Base-by-base conservation (phyloP, 1,284 basidiomycete species). In the Boletus smithii region DNA sequence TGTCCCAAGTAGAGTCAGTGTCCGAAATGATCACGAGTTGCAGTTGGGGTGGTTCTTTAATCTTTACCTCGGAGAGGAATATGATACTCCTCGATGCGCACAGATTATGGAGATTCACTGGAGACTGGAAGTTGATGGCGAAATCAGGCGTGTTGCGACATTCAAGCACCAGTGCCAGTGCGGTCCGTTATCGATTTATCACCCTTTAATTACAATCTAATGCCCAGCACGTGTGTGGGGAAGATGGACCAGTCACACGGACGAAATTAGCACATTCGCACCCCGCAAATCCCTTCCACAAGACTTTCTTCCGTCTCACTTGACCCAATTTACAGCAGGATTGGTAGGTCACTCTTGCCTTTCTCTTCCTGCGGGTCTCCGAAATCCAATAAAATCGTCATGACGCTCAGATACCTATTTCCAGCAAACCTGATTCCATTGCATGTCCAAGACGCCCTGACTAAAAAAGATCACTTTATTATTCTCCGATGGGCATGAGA, bases 311-410 rank as follows among this genome's bases (percentile, higher is more conserved):
- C 22, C 14, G 20, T n/a, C 24, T 20, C 23, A 30, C 11, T 52
- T 29, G 22, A 18, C 23, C 37, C 5, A 7, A 14, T 18, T 13
- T 10, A 26, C 26, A 18, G 27, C 18, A 14, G 8, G 9, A 44
- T 32, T 16, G 9, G 23, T 44, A n/a, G 18, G 46, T 4, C 22
- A 20, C 8, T 14, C 34, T 20, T 29, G 3, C 33, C 35, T 40
- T 54, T 50, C 23, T 37, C n/a, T 41, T 20, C 35, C 42, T 17
- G 41, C 35, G 53, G 47, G n/a, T 31, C 27, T 33, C 53, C 44
- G 58, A 33, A 23, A 52, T 46, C 10, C 40, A 9, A 4, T 10
- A 10, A 9, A 10, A 27, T 10, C 9, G 11, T 16, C 20, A 31
- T 16, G 33, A 39, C 27, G 9, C 22, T 18, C 50, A 34, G 39